Conservation (phyloP, 495 filamentous ascomycete species). For the Penicillium atrosanguineum region DNA sequence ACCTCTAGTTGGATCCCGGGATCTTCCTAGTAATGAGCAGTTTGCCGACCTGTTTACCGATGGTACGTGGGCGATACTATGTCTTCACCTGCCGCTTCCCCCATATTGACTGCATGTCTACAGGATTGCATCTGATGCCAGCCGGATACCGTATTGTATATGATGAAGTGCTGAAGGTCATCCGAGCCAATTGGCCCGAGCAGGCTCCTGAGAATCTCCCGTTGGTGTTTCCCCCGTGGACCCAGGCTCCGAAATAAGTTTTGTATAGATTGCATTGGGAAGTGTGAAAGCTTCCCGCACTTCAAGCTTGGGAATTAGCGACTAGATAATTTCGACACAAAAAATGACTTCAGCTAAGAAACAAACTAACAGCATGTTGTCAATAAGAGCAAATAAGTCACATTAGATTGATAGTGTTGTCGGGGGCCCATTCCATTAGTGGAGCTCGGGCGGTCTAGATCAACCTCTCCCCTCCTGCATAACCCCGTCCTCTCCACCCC, state of each 20-base stretch:
- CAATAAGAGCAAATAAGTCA: not conserved
- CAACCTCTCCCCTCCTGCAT: conserved; percentile 19
- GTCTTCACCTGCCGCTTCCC: not conserved
- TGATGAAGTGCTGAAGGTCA: conserved; percentile 51
- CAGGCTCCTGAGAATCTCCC: conserved; percentile 51
- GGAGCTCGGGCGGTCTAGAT: conserved; percentile 28
- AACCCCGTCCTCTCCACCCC: conserved; percentile 10
- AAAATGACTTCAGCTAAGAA: not conserved
- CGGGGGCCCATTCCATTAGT: conserved; percentile 21
- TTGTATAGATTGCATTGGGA: not conserved
- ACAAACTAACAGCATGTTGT: not conserved
- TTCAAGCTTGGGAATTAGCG: not conserved
- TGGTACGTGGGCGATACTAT: conserved; percentile 38
- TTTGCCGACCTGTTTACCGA: conserved; percentile 56
- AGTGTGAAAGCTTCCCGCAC: not conserved
- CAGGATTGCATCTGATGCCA: conserved; percentile 65
- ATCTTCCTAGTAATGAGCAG: conserved; percentile 45
- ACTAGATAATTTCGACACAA: not conserved
- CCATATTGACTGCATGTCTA: conserved; percentile 8
- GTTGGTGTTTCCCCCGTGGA: conserved; percentile 55
- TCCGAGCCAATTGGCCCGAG: conserved; percentile 57
- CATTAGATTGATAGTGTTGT: not conserved
- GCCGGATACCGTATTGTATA: conserved; percentile 59
- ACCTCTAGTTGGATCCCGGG: conserved; percentile 50
- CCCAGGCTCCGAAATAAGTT: conserved; percentile 43